Evolutionary conservation across 495 filamentous ascomycete genomes (phyloP).

Genomic region (Gamarada debralockiae): DNA sequence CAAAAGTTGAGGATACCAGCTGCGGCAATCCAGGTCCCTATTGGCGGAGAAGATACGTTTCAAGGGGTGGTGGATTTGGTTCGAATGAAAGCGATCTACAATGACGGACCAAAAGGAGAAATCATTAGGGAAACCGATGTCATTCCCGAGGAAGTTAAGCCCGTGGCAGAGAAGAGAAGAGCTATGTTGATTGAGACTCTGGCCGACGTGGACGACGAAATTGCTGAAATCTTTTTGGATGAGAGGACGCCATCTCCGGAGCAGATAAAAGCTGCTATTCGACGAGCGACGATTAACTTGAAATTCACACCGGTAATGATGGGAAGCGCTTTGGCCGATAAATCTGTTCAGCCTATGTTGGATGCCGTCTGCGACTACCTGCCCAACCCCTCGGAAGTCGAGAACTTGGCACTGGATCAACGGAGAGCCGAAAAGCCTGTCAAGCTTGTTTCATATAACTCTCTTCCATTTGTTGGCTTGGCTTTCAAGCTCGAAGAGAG

Average conservation of each 20-base stretch:
- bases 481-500: slow-evolving; percentile 99
- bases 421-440: slow-evolving; percentile 73
- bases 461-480: slow-evolving; percentile 88
- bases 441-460: slow-evolving; percentile 86
- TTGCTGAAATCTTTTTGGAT: slow-evolving; percentile 92
- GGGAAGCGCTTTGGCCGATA: slow-evolving; percentile 93
- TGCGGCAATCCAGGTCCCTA: slow-evolving; percentile 92
- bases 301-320: slow-evolving; percentile 98
- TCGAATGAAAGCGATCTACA: slow-evolving; percentile 88
- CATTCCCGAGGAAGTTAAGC: slow-evolving; percentile 72
- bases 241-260: slow-evolving; percentile 69
- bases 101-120: slow-evolving; percentile 73
- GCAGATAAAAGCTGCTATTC: slow-evolving; percentile 88
- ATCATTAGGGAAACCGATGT: slow-evolving; percentile 69
- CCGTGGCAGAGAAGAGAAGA: slow-evolving; percentile 72
- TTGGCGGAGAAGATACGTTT: slow-evolving; percentile 89
- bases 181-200: slow-evolving; percentile 88
- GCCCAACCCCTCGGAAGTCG: slow-evolving; percentile 86
- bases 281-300: slow-evolving; percentile 76
- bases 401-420: slow-evolving; percentile 85
- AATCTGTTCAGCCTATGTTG: slow-evolving; percentile 93
- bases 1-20: slow-evolving; percentile 88
- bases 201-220: slow-evolving; percentile 97
- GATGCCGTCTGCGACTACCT: slow-evolving; percentile 96
- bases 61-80: slow-evolving; percentile 93